A percentile compares a stretch with the other conserved stretches of the same genome.
Evolutionary conservation across 2,329 filamentous ascomycete species (phyloP).

Genomic region (Phoma sp.): DNA sequence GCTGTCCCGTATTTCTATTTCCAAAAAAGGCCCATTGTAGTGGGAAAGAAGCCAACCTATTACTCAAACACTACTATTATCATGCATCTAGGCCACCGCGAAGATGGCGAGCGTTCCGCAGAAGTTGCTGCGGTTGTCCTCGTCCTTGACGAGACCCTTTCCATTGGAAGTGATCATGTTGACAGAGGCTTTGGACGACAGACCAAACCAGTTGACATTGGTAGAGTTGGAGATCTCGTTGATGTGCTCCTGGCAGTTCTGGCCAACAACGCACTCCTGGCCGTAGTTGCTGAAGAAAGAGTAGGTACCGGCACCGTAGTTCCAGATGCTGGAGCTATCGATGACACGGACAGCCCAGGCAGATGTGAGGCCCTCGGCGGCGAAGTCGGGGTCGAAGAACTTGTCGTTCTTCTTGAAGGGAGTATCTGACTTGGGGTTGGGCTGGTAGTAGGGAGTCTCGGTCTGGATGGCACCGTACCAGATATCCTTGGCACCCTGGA

Average conservation of each 20-base stretch:
- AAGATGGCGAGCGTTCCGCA: slow-evolving; percentile 55
- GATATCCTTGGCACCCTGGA: slow-evolving; percentile 65
- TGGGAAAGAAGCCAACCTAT: slow-evolving; percentile 29
- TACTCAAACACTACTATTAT: slow-evolving; percentile 23
- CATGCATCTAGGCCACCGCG: slow-evolving; percentile 19
- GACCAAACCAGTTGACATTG: slow-evolving; percentile 54
- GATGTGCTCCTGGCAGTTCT: slow-evolving; percentile 61
- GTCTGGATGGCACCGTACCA: slow-evolving; percentile 71
- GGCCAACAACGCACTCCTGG: slow-evolving; percentile 54
- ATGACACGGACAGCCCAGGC: slow-evolving; percentile 55
- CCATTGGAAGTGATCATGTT: slow-evolving; percentile 55
- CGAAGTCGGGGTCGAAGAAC: slow-evolving; percentile 54
- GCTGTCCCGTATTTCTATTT: slow-evolving; percentile 4
- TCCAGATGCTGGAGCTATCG: slow-evolving; percentile 50
- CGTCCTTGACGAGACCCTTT: slow-evolving; percentile 46
- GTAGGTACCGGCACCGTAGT: slow-evolving; percentile 60
- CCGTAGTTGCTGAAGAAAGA: slow-evolving; percentile 66
- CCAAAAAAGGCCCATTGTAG: slow-evolving; percentile 13
- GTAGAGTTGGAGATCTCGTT: slow-evolving; percentile 51
- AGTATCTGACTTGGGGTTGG: slow-evolving; percentile 63
- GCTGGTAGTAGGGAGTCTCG: slow-evolving; percentile 75
- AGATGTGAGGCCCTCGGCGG: slow-evolving; percentile 42
- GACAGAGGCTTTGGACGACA: slow-evolving; percentile 57
- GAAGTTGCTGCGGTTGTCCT: slow-evolving; percentile 57
- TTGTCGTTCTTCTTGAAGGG: slow-evolving; percentile 60